These are phyloP conservation scores for Laetiporus sulphureus DNA, from an alignment of 1,284 basidiomycete species.

Conservation along the genomic window DNA sequence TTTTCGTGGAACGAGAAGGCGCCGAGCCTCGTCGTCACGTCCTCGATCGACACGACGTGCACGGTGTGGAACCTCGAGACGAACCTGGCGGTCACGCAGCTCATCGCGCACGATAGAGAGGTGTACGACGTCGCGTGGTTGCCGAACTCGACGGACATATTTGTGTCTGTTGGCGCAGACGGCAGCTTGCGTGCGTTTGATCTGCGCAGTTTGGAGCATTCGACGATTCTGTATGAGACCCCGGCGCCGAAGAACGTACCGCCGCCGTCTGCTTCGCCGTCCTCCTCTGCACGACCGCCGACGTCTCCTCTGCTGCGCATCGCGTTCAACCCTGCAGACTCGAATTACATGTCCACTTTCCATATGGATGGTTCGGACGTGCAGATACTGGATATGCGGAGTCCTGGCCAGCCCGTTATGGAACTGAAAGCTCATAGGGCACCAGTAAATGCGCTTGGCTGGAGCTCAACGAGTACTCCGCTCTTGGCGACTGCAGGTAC, in stretches of 20 bases:
- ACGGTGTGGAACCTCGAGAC: conserved; percentile 98
- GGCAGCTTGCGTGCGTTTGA: conserved; percentile 96
- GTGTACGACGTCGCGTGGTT: conserved; percentile 98
- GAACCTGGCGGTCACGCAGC: conserved; percentile 91
- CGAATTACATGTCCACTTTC: conserved; percentile 91
- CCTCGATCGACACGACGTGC: conserved; percentile 94
- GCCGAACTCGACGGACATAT: conserved; percentile 96
- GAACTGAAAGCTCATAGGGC: conserved; percentile 79
- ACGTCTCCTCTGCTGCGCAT: conserved; percentile 80
- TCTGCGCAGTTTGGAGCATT: conserved; percentile 92
- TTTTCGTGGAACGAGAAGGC: conserved; percentile 94
- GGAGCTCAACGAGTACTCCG: conserved; percentile 79
- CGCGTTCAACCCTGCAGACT: conserved; percentile 81
- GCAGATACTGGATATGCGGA: conserved; percentile 91
- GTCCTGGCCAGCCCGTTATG: conserved; percentile 88
- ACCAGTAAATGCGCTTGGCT: conserved; percentile 79
- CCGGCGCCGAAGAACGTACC: conserved; percentile 65
- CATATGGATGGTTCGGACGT: conserved; percentile 84
- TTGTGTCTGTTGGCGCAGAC: conserved; percentile 97
- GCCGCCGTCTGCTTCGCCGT: conserved; percentile 48
- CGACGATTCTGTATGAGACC: conserved; percentile 97
- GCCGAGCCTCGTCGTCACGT: conserved; percentile 86
- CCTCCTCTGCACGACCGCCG: conserved; percentile 56
- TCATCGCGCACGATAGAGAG: conserved; percentile 97
- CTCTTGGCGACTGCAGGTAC: conserved; percentile 80